These are phyloP conservation scores for Tremella fuciformis DNA, from an alignment of 768 basidiomycete species.

Conservation along the genomic window DNA sequence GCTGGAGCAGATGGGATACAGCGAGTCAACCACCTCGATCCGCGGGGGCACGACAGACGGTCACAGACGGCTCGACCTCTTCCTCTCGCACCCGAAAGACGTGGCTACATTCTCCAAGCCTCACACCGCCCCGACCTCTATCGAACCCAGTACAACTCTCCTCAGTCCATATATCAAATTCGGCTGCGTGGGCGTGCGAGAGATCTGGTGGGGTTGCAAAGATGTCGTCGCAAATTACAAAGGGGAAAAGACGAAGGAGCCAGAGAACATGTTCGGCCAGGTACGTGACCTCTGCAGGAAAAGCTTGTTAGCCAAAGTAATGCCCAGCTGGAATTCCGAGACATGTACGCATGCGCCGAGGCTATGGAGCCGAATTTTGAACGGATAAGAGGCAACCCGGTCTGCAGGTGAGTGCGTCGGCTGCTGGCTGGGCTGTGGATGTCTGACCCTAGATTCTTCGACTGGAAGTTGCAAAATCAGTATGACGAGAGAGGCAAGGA, in stretches of 20 bases:
- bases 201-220: conserved; percentile 51
- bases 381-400: conserved; percentile 49
- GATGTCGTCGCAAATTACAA: conserved; percentile 38
- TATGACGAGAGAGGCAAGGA: conserved; percentile 47
- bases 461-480: conserved; percentile 51
- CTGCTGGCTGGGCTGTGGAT: conserved; percentile 3
- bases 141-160: conserved; percentile 50
- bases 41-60: conserved; percentile 48
- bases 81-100: conserved; percentile 31
- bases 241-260: conserved; percentile 43
- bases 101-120: conserved; percentile 54
- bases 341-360: conserved; percentile 53
- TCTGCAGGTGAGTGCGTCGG: conserved; percentile 39
- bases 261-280: conserved; percentile 52
- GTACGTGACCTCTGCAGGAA: conserved; percentile 14
- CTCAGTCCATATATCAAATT: conserved; percentile 52
- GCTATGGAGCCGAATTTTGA: conserved; percentile 48
- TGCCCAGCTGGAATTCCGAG: conserved; percentile 47
- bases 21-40: conserved; percentile 38
- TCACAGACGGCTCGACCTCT: conserved; percentile 38
- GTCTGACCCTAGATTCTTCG: conserved; percentile 37
- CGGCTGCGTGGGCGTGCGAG: conserved; percentile 51
- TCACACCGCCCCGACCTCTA: conserved; percentile 48
- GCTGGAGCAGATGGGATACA: conserved; percentile 48
- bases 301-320: neutral